A percentile compares a stretch with the other conserved stretches of the same genome.
Conservation (phyloP, 768 basidiomycete genomes). For the Russula brevipes region DNA sequence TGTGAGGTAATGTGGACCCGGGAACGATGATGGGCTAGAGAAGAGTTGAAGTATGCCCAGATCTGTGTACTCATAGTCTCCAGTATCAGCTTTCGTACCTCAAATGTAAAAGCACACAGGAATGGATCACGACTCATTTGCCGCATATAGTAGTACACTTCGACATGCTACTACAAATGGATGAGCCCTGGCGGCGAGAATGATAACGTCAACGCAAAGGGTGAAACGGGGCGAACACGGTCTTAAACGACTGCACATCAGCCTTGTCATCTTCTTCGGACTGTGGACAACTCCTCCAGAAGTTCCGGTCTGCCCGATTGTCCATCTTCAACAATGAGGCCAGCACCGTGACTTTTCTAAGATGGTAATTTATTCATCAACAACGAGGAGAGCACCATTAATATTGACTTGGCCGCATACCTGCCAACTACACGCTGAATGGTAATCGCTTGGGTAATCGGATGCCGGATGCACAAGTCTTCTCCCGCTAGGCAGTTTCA, state of each 20-base stretch:
- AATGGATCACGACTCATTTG: not conserved
- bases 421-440: constrained; percentile 90
- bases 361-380: constrained; percentile 9
- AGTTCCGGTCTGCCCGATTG: constrained; percentile 57
- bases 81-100: not conserved
- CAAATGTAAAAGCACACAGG: not conserved
- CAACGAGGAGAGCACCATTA: not conserved
- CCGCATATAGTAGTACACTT: too few species aligned
- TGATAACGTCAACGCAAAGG: constrained; percentile 35
- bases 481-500: constrained; percentile 82
- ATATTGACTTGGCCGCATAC: constrained; percentile 41
- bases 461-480: constrained; percentile 79
- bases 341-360: constrained; percentile 62
- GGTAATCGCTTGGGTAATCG: constrained; percentile 69
- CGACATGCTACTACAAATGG: too few species aligned
- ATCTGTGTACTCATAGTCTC: too few species aligned
- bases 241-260: constrained; percentile 81
- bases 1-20: not conserved
- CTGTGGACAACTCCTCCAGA: constrained; percentile 82
- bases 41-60: not conserved
- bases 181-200: not conserved
- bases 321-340: constrained; percentile 70
- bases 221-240: constrained; percentile 72
- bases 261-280: constrained; percentile 80
- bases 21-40: not conserved